phyloP scores from a whole-genome alignment of 352 stramenopile genomes.

The Phytopythium delawarense region DNA sequence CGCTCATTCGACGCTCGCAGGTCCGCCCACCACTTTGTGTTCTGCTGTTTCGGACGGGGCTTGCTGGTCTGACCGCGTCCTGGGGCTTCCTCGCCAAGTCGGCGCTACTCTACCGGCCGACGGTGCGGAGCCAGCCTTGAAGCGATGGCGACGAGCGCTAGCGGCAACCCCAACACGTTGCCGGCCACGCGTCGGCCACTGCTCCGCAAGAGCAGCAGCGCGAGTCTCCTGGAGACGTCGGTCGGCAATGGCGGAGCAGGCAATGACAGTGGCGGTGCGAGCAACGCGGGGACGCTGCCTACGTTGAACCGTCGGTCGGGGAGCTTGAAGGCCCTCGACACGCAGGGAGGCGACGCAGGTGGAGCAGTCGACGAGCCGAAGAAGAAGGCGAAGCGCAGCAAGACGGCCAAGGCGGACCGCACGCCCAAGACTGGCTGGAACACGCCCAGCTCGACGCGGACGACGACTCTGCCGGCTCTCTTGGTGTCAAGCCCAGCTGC shows the following conservation, averaged over 20 bases:
- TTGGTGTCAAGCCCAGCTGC: neutral
- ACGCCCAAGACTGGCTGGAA: slow-evolving; percentile 10
- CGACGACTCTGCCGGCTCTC: slow-evolving; percentile 4
- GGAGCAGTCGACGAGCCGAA: neutral
- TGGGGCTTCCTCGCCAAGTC: neutral
- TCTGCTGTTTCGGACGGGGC: neutral
- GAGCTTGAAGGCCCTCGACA: slow-evolving; percentile 39
- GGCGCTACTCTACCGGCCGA: neutral
- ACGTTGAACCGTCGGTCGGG: slow-evolving; percentile 40
- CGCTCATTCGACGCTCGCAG: neutral
- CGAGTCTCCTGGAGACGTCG: slow-evolving; percentile 36
- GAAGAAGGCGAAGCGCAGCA: slow-evolving; percentile 9
- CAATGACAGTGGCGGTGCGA: slow-evolving; percentile 2
- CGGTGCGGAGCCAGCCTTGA: neutral
- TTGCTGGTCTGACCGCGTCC: neutral
- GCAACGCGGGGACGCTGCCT: slow-evolving; percentile 15
- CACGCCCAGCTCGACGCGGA: slow-evolving; percentile 9
- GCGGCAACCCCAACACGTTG: neutral
- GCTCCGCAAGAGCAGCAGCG: slow-evolving; percentile 59
- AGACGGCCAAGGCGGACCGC: slow-evolving; percentile 1
- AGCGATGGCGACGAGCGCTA: neutral
- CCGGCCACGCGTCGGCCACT: neutral
- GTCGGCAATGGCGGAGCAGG: neutral
- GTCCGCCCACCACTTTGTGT: too few relatives aligned
- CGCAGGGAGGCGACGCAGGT: slow-evolving; percentile 4